Conservation (phyloP, 2,329 filamentous ascomycete genomes). For the Colletotrichum trifolii region DNA sequence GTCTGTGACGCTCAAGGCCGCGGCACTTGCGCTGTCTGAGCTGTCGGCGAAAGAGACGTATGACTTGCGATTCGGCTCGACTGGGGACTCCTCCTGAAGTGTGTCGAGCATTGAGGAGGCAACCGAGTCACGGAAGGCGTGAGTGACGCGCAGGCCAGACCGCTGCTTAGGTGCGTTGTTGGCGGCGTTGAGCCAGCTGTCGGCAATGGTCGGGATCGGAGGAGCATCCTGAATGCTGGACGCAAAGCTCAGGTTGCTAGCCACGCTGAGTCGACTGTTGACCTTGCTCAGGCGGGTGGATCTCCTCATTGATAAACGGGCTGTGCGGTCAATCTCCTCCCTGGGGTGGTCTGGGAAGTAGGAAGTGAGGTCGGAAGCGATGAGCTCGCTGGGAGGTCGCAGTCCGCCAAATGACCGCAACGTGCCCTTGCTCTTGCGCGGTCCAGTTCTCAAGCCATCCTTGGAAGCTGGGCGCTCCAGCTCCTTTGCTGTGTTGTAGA, state of each 20-base stretch:
- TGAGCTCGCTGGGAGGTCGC: slow-evolving; percentile 94
- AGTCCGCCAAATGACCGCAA: slow-evolving; percentile 90
- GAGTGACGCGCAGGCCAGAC: slow-evolving; percentile 57
- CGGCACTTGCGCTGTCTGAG: slow-evolving; percentile 68
- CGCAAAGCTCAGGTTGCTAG: slow-evolving; percentile 91
- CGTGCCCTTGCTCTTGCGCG: slow-evolving; percentile 61
- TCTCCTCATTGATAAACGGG: slow-evolving; percentile 89
- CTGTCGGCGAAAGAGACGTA: slow-evolving; percentile 91
- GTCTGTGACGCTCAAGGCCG: slow-evolving; percentile 77
- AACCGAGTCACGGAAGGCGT: slow-evolving; percentile 85
- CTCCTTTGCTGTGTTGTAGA: slow-evolving; percentile 68
- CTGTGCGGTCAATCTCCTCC: slow-evolving; percentile 95
- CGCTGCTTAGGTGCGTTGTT: slow-evolving; percentile 63
- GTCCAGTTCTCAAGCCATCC: slow-evolving; percentile 47
- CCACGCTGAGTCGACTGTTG: slow-evolving; percentile 91
- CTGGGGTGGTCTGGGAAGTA: slow-evolving; percentile 97
- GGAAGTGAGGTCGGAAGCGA: slow-evolving; percentile 93
- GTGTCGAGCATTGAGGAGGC: slow-evolving; percentile 90
- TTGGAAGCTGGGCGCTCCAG: slow-evolving; percentile 66
- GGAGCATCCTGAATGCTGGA: slow-evolving; percentile 94
- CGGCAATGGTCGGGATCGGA: slow-evolving; percentile 93
- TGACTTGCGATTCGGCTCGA: slow-evolving; percentile 91
- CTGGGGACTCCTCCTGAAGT: slow-evolving; percentile 87
- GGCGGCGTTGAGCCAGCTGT: slow-evolving; percentile 83
- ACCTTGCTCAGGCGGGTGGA: slow-evolving; percentile 92